Percentiles rank a stretch among this genome's conserved stretches.
Evolutionary conservation across 129 eudicot species (phyloP).

Genomic region (Chrysanthemum makinoi): DNA sequence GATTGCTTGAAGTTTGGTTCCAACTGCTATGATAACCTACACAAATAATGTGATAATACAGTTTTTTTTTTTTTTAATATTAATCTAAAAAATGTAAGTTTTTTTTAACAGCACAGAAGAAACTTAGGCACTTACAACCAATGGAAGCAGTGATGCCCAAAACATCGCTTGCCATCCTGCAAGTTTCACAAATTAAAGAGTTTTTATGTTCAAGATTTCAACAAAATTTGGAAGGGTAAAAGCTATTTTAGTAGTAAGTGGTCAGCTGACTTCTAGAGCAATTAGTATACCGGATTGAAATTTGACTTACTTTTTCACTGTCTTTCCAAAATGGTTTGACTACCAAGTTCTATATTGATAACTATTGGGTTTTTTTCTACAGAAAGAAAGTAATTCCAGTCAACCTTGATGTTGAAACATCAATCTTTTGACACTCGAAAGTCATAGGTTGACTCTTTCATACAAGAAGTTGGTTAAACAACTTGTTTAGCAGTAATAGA

Average conservation of each 20-base stretch:
- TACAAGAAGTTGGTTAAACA: not conserved
- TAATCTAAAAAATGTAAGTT: not conserved
- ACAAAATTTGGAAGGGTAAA: not conserved
- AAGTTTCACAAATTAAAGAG: slow-evolving; percentile 18
- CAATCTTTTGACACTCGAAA: not conserved
- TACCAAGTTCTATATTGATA: not conserved
- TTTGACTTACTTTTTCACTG: not conserved
- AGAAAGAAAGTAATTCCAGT: not conserved
- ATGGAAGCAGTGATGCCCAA: slow-evolving; percentile 91
- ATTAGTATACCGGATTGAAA: not conserved
- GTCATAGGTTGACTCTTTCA: slow-evolving; percentile 15
- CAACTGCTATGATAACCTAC: slow-evolving; percentile 80
- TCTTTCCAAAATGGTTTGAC: slow-evolving; percentile 2
- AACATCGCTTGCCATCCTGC: slow-evolving; percentile 85
- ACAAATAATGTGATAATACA: slow-evolving; percentile 10
- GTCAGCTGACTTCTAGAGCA: not conserved
- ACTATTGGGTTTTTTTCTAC: not conserved
- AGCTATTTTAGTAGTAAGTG: not conserved
- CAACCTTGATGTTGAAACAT: slow-evolving; percentile 9
- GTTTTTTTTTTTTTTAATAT: not conserved
- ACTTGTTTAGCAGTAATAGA: not conserved
- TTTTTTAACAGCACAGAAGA: no score
- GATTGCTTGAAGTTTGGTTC: slow-evolving; percentile 89
- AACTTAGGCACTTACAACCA: slow-evolving; percentile 49
- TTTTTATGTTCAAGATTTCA: not conserved